A percentile compares a stretch with the other conserved stretches of the same genome.
Evolutionary conservation across 2,329 filamentous ascomycete species (phyloP).

Genomic region (Dothideomycetes sp.): DNA sequence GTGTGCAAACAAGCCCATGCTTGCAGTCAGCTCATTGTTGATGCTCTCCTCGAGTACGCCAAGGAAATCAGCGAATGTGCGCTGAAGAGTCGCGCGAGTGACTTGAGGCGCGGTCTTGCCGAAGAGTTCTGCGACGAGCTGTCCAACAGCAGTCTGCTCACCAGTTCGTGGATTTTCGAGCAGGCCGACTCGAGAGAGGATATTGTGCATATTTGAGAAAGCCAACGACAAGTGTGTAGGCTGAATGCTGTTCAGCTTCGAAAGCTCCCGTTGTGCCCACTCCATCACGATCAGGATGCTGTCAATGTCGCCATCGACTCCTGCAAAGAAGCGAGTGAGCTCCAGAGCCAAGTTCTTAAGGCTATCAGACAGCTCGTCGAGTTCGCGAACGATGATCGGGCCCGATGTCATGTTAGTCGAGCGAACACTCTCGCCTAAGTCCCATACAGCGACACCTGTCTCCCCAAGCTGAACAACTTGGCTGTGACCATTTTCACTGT

Average conservation of each 20-base stretch:
- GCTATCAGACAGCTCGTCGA: conserved; percentile 78
- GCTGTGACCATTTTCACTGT: conserved; percentile 77
- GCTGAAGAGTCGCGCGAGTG: conserved; percentile 69
- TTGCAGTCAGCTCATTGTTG: conserved; percentile 71
- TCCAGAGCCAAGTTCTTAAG: conserved; percentile 77
- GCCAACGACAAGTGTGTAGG: conserved; percentile 59
- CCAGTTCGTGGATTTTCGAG: conserved; percentile 37
- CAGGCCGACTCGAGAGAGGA: conserved; percentile 55
- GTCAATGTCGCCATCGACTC: conserved; percentile 88
- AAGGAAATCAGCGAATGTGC: conserved; percentile 82
- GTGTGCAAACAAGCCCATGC: conserved; percentile 71
- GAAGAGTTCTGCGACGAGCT: conserved; percentile 62
- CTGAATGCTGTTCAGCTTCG: conserved; percentile 54
- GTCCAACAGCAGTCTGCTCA: conserved; percentile 58
- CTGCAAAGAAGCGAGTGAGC: conserved; percentile 84
- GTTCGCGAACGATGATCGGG: conserved; percentile 71
- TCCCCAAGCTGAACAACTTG: conserved; percentile 85
- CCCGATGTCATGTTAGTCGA: conserved; percentile 86
- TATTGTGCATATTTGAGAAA: conserved; percentile 74
- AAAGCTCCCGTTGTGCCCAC: conserved; percentile 81
- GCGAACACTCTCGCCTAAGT: conserved; percentile 82
- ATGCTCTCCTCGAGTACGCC: conserved; percentile 83
- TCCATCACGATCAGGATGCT: conserved; percentile 92
- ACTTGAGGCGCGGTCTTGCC: conserved; percentile 73
- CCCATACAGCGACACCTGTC: conserved; percentile 88